Evolutionary conservation across 2,329 filamentous ascomycete species (phyloP), one percentile per base, ranked within the genome.

Genomic region (Periglandula ipomoeae): DNA sequence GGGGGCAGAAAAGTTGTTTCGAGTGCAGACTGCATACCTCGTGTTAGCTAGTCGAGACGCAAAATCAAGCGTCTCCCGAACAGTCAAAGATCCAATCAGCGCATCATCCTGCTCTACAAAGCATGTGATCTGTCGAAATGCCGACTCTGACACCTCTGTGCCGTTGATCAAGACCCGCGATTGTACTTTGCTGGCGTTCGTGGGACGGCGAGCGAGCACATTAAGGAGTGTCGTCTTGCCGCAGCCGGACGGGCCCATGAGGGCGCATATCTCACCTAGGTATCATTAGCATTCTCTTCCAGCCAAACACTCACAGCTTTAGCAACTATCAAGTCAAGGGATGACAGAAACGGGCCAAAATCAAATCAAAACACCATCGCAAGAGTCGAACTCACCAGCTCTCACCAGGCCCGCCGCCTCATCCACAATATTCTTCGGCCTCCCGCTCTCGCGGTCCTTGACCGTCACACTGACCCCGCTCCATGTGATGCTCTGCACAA

Each of bases 31-130:
- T 44, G 35, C 65, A 55, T 65, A 78, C 78, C 70, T 73, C 1
- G 75, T 61, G 64, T 56, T 84, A 57, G 52, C 81, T 67, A 94
- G 75, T 24, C 84, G 77, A 0, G 87, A 85, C 0, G 87, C 84
- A 63, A 94, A 94, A 53, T 81, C 70, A 52, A 95, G 68, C 0
- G 88, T 94, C 69, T 94, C 89, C 24, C 77, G 73, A 8, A 91
- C 86, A 0, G 88, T 94, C 54, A 94, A 70, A 0, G 84, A 84
- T 4, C 88, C 89, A 45, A 91, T 85, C 11, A 94, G 73, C 1
- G 87, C 84, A 70, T 95, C 89, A 55, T 94, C 87, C 64, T 95
- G 89, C 69, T 95, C 89, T 20, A 94, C 89, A 60, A 89, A 94
- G 42, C 81, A 81, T 48, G 79, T 84, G 44, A 91, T 72, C 43